Base-by-base conservation (phyloP, 1,139 yeast genomes). In the Yamadazyma sp. region DNA sequence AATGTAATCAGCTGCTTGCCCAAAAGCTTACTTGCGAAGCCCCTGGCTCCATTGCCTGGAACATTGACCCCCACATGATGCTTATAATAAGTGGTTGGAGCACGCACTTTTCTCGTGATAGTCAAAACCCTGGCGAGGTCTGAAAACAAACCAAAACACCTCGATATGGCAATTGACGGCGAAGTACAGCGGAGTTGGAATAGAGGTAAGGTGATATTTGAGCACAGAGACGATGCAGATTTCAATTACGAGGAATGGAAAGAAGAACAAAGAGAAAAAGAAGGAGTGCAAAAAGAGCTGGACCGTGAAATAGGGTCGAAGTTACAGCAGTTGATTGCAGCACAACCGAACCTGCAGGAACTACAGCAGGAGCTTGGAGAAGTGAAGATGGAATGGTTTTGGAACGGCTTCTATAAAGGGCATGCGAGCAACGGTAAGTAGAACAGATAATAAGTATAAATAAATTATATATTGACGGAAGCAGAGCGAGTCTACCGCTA, bases 381-480 rank as follows among this genome's bases (percentile, higher is more conserved):
- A 5, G 15, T 61, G 5, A 44, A 53, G 10, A 59, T 63, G 62
- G 54, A 62, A 42, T 59, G 55, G 48, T 66, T 58, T 46, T 66
- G 72, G 72, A 47, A 58, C 24, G 73, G 73, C 2, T 65, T 51
- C 42, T 57, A 61, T 41, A 47, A 49, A 32, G 64, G 64, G 1
- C 20, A 28, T 15, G 12, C 15, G 9, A 10, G 16, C 9, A 26
- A 10, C n/a, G n/a, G n/a, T n/a, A n/a, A n/a, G n/a, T n/a, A 26
- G n/a, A 5, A 5, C 6, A 28, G 20, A 3, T 11, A 15, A 20
- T 20, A 20, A 20, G 8, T 20, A 20, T 20, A 20, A 20, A 20
- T 20, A 20, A 20, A 8, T 5, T 20, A 8, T 20, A 20, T 20
- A 20, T 20, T 25, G 5, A n/a, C 11, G 15, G 15, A 10, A n/a